A percentile compares a stretch with the other conserved stretches of the same genome.
Evolutionary conservation across 306 rosid genomes (phyloP).

Genomic region (Quercus ilex): DNA sequence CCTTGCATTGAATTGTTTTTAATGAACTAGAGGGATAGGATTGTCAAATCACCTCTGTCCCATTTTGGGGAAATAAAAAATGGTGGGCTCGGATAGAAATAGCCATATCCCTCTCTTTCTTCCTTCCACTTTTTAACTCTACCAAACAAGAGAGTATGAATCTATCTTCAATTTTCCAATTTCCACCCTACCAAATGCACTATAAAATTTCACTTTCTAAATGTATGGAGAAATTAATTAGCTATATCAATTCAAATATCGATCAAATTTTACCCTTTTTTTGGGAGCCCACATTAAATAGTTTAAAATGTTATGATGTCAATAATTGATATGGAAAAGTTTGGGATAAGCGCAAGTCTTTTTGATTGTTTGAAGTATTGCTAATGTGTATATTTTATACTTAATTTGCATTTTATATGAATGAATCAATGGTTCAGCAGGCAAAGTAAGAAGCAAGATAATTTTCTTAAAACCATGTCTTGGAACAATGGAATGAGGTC

Average conservation of each 20-base stretch:
- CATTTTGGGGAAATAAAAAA: too few relatives aligned
- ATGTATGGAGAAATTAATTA: not conserved
- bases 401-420: not conserved
- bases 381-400: not conserved
- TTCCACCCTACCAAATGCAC: not conserved
- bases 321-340: not conserved
- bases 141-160: too few relatives aligned
- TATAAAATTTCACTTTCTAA: not conserved
- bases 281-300: not conserved
- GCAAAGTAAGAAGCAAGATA: not conserved
- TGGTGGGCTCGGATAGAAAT: too few relatives aligned
- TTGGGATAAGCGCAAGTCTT: not conserved
- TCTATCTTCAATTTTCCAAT: too few relatives aligned
- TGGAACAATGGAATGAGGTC: conserved; percentile 19
- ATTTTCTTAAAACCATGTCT: conserved; percentile 8
- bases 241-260: not conserved
- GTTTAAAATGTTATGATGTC: not conserved
- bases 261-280: not conserved
- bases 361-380: not conserved
- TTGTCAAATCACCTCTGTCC: too few relatives aligned
- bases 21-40: too few relatives aligned
- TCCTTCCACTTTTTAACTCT: too few relatives aligned
- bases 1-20: too few relatives aligned
- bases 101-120: too few relatives aligned
- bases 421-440: not conserved